Base-by-base conservation (phyloP, 345 rosid species). In the Limnanthes douglasii region DNA sequence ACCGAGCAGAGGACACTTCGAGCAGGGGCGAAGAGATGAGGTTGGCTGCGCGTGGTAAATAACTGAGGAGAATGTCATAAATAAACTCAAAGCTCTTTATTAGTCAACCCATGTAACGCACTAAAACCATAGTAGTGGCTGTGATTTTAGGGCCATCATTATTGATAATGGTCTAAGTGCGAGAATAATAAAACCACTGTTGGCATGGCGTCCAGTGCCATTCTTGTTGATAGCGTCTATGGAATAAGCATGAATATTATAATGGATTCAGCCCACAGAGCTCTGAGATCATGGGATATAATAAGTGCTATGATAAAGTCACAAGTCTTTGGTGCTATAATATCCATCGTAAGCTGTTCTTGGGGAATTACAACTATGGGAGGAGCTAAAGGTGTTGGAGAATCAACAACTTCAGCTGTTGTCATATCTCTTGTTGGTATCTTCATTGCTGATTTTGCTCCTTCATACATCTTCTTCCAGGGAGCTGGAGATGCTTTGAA, bases 381-480 rank as follows among this genome's bases (percentile, higher is more conserved):
- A 54, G 86, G 93, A 11, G 86, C 86, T 36, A 80, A 76, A 66
- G 93, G 93, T 13, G 83, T 80, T 4, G 93, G 93, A 9, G 93
- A 80, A 49, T 76, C 86, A 4, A 80, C 93, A 15, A 80, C 93
- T 44, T 75, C 93, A 1, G 80, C 86, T 4, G 93, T 80, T 26
- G 93, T 80, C 21, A 72, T 80, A 56, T 80, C 93, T 18, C 93
- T 80, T 38, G 83, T 80, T 6, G 83, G 93, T 27, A 70, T 81
- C 33, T 81, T 81, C 43, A 46, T 81, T 11, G 84, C 94, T 18
- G 94, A 81, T 48, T 81, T 81, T 37, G 73, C 62, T 24, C 78
- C 76, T 39, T 73, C 94, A 29, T 81, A 55, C 16, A 56, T 56
- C 64, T 81, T 81, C 63, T 81, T 81, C 68, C 94, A 81, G 24